phyloP scores from a whole-genome alignment of 176 grass and related monocot genomes.

The Melocanna baccifera region DNA sequence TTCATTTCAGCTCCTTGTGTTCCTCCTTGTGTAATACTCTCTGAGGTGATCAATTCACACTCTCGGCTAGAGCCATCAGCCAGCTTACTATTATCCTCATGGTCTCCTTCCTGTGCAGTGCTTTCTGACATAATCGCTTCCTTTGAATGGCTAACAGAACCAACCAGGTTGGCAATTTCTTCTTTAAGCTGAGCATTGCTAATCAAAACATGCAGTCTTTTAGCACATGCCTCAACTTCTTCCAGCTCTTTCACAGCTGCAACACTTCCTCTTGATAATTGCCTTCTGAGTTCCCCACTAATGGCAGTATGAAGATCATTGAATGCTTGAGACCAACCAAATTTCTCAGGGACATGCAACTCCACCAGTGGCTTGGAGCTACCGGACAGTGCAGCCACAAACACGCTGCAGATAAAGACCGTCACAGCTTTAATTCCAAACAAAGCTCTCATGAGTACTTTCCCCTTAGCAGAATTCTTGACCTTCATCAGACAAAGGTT shows the following conservation, averaged over 20 bases:
- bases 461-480: constrained; percentile 77
- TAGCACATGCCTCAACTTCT: constrained; percentile 53
- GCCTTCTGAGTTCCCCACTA: constrained; percentile 40
- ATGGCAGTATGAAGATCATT: constrained; percentile 50
- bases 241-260: constrained; percentile 63
- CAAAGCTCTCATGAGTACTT: constrained; percentile 66
- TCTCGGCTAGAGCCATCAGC: not conserved
- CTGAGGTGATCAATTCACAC: not conserved
- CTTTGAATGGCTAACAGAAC: constrained; percentile 19
- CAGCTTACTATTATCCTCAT: not conserved
- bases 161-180: constrained; percentile 20
- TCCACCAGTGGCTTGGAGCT: constrained; percentile 45
- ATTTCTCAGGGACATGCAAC: constrained; percentile 60
- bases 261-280: constrained; percentile 23
- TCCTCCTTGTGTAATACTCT: constrained; percentile 7
- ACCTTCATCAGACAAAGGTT: constrained; percentile 62
- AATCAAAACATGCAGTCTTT: constrained; percentile 40
- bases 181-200: constrained; percentile 23
- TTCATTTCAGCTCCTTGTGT: not conserved
- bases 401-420: constrained; percentile 49
- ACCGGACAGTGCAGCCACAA: constrained; percentile 52
- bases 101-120: not conserved
- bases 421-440: constrained; percentile 71
- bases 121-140: not conserved
- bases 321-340: constrained; percentile 71